Evolutionary conservation across 768 basidiomycete species (phyloP).

Genomic region (Lactarius deliciosus): DNA sequence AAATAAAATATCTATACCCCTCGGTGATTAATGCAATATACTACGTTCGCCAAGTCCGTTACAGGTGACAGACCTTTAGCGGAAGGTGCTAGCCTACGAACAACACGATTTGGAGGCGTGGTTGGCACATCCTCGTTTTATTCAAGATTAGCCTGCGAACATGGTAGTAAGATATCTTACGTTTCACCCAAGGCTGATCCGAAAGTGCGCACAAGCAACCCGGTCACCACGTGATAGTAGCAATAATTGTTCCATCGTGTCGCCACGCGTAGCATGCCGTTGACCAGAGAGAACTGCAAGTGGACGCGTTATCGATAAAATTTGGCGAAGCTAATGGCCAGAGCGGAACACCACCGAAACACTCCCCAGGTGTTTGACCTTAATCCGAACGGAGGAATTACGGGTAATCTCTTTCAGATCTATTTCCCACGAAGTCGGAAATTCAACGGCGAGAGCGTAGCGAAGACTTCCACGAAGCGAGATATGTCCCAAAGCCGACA

Average conservation of each 20-base stretch:
- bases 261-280: slow-evolving; percentile 20
- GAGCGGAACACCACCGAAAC: slow-evolving; percentile 1
- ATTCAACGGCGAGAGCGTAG: slow-evolving; percentile 3
- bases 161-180: slow-evolving; percentile 17
- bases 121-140: not conserved
- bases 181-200: slow-evolving; percentile 6
- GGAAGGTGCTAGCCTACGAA: not conserved
- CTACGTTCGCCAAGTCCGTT: slow-evolving; percentile 1
- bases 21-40: slow-evolving; percentile 2
- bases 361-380: slow-evolving; percentile 2
- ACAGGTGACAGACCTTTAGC: not conserved
- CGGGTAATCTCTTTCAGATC: not conserved
- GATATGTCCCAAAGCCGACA: not conserved
- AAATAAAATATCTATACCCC: not conserved
- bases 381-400: slow-evolving; percentile 13
- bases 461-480: not conserved
- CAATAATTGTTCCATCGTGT: slow-evolving; percentile 14
- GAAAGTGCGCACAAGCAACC: slow-evolving; percentile 2
- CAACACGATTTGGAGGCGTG: slow-evolving; percentile 19
- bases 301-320: slow-evolving; percentile 14
- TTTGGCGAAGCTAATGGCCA: slow-evolving; percentile 19
- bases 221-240: slow-evolving; percentile 17
- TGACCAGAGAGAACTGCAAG: slow-evolving; percentile 19
- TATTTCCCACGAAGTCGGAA: not conserved
- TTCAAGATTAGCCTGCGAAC: slow-evolving; percentile 7